Base-by-base conservation (phyloP, 2,329 filamentous ascomycete species). In the Nemania sp. region DNA sequence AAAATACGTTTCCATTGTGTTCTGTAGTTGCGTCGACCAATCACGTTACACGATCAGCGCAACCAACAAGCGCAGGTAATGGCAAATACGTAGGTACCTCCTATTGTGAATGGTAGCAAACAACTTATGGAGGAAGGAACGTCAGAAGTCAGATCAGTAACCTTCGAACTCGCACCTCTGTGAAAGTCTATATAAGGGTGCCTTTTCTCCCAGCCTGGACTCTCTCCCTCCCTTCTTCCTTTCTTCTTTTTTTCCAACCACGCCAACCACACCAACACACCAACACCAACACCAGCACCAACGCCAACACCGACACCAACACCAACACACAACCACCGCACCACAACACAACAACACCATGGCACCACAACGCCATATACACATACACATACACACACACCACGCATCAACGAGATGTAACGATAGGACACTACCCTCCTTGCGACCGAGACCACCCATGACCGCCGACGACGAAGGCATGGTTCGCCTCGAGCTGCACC, bases 401-500 rank as follows among this genome's bases (percentile, higher is more conserved):
- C n/a, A n/a, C n/a, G n/a, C n/a, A n/a, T n/a, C n/a, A n/a, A n/a
- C n/a, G n/a, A n/a, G n/a, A n/a, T n/a, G n/a, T n/a, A n/a, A n/a
- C n/a, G n/a, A n/a, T 15, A 43, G 26, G 26, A 35, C 51, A 20
- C 51, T 1, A 10, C 26, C 51, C 51, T 54, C 26, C 51, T 20
- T 15, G 5, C 51, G 51, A 32, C 27, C 15, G 51, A 32, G 51
- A 54, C 51, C 32, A 55, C 29, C 52, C 52, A 3, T 55, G 52
- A 35, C 24, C 52, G 6, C 6, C 26, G 52, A n/a, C n/a, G n/a
- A n/a, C n/a, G n/a, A n/a, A n/a, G 18, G 24, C 52, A 20, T 18
- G 52, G 52, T 18, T 55, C 29, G 52, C 18, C 52, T 55, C n/a
- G 11, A 7, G n/a, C 52, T 55, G 29, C 52, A 38, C 52, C 52